Evolutionary conservation across 495 filamentous ascomycete species (phyloP).

Genomic region (Paragyromitra xinjiangensis): DNA sequence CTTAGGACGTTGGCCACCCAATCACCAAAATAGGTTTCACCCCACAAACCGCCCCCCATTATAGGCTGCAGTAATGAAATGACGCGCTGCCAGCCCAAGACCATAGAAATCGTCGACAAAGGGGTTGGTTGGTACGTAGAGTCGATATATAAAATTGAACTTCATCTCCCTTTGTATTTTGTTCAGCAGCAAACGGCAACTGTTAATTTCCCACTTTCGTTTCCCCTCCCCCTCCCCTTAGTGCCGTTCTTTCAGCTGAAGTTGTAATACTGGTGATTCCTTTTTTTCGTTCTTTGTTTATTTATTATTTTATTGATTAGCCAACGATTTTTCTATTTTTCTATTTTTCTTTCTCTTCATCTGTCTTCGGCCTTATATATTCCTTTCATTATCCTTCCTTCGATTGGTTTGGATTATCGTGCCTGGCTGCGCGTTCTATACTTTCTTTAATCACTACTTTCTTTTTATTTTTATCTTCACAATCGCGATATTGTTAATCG

Average conservation of each 20-base stretch:
- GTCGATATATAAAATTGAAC: constrained; percentile 51
- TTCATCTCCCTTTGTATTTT: constrained; percentile 40
- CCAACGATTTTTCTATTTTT: neutral
- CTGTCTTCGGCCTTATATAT: constrained; percentile 40
- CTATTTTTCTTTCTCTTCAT: constrained; percentile 24
- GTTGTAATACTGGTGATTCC: constrained; percentile 31
- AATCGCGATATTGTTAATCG: constrained; percentile 16
- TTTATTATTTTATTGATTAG: constrained; percentile 28
- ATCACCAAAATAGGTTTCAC: constrained; percentile 49
- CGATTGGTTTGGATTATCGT: constrained; percentile 46
- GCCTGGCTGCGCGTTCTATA: constrained; percentile 48
- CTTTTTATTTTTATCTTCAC: constrained; percentile 11
- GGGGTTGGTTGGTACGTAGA: constrained; percentile 17
- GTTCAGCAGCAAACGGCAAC: constrained; percentile 29
- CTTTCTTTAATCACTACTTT: constrained; percentile 38
- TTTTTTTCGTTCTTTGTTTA: constrained; percentile 21
- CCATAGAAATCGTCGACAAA: constrained; percentile 32
- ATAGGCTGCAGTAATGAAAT: constrained; percentile 40
- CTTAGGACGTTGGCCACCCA: constrained; percentile 21
- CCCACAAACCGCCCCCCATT: constrained; percentile 36
- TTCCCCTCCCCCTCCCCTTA: constrained; percentile 8
- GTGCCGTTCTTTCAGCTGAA: constrained; percentile 43
- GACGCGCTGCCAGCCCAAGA: constrained; percentile 25
- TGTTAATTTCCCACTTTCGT: constrained; percentile 26
- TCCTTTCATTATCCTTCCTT: constrained; percentile 41